Evolutionary conservation across 108 stramenopile genomes (phyloP), one percentile per base, ranked within the genome.

Genomic region (Nitzschia putrida): DNA sequence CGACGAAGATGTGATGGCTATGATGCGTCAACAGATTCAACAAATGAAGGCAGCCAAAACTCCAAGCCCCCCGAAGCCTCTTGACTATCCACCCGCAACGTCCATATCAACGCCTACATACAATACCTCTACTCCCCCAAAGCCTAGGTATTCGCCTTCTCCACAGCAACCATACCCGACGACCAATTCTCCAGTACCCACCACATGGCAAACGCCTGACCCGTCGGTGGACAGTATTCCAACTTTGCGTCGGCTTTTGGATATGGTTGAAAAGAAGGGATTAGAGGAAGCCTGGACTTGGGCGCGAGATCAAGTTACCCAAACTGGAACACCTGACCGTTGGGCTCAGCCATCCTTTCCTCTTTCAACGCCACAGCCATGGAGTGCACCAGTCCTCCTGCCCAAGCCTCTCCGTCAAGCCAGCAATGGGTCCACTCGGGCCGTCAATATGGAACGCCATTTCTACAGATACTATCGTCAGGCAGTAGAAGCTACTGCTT

Each of bases 401-500:
- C 61, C 61, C 8, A 37, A 9, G n/a, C 61, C 61, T 18, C 9
- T 63, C 24, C 42, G 44, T 9, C 21, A 44, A 10, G 22, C 18
- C n/a, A 21, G 8, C 13, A 45, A 24, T 24, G 40, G n/a, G 12
- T 44, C 61, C 18, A 20, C 16, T 10, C 16, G 44, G 24, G 61
- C 61, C 18, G 44, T 63, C 20, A 43, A 63, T 45, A 22, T 44
- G 13, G 74, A 74, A 61, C 57, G 66, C 9, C 44, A 66, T 20
- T 43, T 61, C 13, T 39, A 75, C 16, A 67, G 52, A 22, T 56
- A 76, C 12, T 74, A 68, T 38, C 54, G 74, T 3, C 53, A 72
- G 34, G 85, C 90, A 6, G 73, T 83, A 1, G 52, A 68, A 13
- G 65, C 65, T 21, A 76, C 80, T 13, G 75, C 85, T 3, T 75